Evolutionary conservation across 805 yeast species (phyloP).

Genomic region (Nakazawaea siamensis): DNA sequence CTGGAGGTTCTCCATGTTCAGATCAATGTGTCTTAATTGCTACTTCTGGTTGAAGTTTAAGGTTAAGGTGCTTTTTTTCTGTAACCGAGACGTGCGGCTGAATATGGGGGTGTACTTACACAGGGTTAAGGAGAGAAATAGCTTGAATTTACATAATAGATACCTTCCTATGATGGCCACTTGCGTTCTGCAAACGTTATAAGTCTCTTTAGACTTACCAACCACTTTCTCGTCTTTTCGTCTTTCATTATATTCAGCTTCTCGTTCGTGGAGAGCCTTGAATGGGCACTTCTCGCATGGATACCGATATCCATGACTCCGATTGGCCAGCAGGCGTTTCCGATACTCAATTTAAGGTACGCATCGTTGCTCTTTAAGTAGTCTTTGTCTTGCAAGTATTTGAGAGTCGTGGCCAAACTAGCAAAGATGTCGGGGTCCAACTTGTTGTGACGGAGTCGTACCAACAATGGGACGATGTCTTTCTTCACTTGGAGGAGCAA

Average conservation of each 20-base stretch:
- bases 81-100: too few species aligned
- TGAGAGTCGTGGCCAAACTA: constrained; percentile 51
- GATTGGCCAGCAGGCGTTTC: constrained; percentile 89
- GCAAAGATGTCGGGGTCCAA: constrained; percentile 35
- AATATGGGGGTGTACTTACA: too few species aligned
- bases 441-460: constrained; percentile 37
- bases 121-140: neutral
- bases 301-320: constrained; percentile 77
- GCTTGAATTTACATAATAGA: too few species aligned
- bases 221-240: constrained; percentile 70
- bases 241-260: constrained; percentile 72
- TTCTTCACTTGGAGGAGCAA: constrained; percentile 38
- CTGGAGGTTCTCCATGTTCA: constrained; percentile 8
- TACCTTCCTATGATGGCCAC: constrained; percentile 14
- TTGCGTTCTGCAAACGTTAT: constrained; percentile 43
- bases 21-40: too few species aligned
- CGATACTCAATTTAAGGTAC: constrained; percentile 71
- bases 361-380: constrained; percentile 52
- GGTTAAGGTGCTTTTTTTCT: neutral
- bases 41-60: neutral
- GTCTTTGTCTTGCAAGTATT: constrained; percentile 48
- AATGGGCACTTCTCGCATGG: constrained; percentile 62
- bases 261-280: constrained; percentile 44
- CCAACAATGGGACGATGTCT: constrained; percentile 43
- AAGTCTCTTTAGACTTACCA: constrained; percentile 63